phyloP scores from a whole-genome alignment of 495 filamentous ascomycete species.

The Penicillium daleae region DNA sequence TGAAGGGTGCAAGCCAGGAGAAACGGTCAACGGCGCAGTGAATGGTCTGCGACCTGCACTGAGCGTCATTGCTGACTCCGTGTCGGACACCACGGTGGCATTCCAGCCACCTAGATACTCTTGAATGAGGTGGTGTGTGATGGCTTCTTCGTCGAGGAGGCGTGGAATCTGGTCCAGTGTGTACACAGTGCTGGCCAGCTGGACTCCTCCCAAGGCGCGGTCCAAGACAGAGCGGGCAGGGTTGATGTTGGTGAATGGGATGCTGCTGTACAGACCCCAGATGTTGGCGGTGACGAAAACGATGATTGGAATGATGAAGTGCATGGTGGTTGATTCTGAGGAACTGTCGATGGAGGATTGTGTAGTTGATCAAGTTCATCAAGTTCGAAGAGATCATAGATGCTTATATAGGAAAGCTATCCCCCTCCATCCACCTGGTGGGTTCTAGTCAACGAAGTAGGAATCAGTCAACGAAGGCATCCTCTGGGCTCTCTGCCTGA shows the following conservation, averaged over 20 bases:
- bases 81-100: slow-evolving; percentile 1
- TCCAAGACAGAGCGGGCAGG: slow-evolving; percentile 13
- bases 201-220: slow-evolving; percentile 19
- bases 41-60: not conserved
- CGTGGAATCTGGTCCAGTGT: slow-evolving; percentile 11
- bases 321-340: slow-evolving; percentile 5
- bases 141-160: slow-evolving; percentile 2
- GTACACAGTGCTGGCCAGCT: slow-evolving; percentile 20
- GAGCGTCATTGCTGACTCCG: slow-evolving; percentile 1
- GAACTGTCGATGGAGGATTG: not conserved
- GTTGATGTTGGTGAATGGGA: slow-evolving; percentile 23
- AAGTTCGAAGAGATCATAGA: not conserved
- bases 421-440: not conserved
- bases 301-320: slow-evolving; percentile 11
- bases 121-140: not conserved
- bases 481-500: not conserved
- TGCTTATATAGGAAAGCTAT: not conserved
- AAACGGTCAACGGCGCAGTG: not conserved
- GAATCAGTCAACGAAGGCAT: not conserved
- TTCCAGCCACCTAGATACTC: slow-evolving; percentile 1
- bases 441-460: not conserved
- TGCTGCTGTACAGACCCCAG: slow-evolving; percentile 20
- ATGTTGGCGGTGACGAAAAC: slow-evolving; percentile 20
- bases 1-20: not conserved
- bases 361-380: too few species aligned